Evolutionary conservation across 345 rosid species (phyloP), one percentile per base, ranked within the genome.

Genomic region (Camelina sativa): DNA sequence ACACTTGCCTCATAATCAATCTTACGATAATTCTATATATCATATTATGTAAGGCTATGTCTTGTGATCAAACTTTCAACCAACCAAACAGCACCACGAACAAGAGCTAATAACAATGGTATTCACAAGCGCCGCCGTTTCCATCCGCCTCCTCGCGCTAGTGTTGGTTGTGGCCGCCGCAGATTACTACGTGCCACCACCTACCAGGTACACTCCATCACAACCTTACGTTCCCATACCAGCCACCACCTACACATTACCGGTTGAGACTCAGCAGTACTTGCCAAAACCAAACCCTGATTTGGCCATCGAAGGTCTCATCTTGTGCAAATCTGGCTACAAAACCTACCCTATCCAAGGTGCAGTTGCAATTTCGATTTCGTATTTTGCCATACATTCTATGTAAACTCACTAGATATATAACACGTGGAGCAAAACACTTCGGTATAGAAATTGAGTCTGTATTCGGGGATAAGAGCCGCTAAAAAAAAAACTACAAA

Each of bases 261-360:
- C 41, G 15, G 64, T 61, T 57, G 61, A 76, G 62, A 57, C 61
- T 66, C 72, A 62, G 28, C 2, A 34, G 37, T 7, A 59, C 56
- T 25, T 50, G 11, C 73, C 28, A 10, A 75, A 62, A 65, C 51
- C 76, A 55, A 61, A 63, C 16, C 72, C 76, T 20, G 71, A 71
- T 55, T 11, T 70, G 16, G 70, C 76, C 80, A 67, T 76, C 15
- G 74, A 70, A 69, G 75, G 66, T 55, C 28, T 70, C 79, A 32
- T 75, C 79, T 22, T 71, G 8, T 76, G 79, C 69, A 76, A 68
- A 34, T 68, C 75, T 61, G 69, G 40, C 65, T 22, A 73, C 57
- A 67, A 76, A 23, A 41, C 65, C 47, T 55, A 73, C 66, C 91
- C 89, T 16, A 67, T 87, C 58, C 67, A 79, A 86, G 87, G 94